Evolutionary conservation across 2,329 filamentous ascomycete genomes (phyloP).

Genomic region (Xylaria sp.): DNA sequence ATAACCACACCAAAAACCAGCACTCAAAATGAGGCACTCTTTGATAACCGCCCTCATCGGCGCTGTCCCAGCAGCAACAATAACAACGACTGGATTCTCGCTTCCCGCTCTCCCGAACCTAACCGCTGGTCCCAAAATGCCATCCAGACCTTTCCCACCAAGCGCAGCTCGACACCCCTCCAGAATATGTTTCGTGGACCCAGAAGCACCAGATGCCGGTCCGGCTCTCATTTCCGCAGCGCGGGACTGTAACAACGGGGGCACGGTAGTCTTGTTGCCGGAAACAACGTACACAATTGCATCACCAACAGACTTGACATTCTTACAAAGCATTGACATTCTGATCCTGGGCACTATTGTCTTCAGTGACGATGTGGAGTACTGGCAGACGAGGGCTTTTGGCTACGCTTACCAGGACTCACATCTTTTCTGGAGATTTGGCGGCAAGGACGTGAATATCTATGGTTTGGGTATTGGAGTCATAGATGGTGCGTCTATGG

Average conservation of each 20-base stretch:
- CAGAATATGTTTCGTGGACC: conserved; percentile 23
- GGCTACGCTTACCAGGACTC: conserved; percentile 68
- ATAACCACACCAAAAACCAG: background rate
- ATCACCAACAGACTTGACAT: conserved; percentile 66
- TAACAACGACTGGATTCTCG: background rate
- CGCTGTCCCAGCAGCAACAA: background rate
- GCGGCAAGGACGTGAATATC: conserved; percentile 69
- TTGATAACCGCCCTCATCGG: background rate
- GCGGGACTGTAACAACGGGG: conserved; percentile 56
- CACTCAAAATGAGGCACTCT: conserved; percentile 1
- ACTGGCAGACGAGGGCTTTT: conserved; percentile 70
- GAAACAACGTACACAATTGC: conserved; percentile 63
- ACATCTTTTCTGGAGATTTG: conserved; percentile 70
- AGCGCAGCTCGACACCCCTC: conserved; percentile 17
- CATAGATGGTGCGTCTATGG: conserved; percentile 41
- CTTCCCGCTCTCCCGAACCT: conserved; percentile 11
- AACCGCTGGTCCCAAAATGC: conserved; percentile 11
- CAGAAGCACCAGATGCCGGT: conserved; percentile 11
- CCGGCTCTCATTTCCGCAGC: conserved; percentile 23
- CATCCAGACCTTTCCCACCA: background rate
- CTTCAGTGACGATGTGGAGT: conserved; percentile 69
- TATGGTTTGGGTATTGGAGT: conserved; percentile 52
- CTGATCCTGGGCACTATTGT: conserved; percentile 46
- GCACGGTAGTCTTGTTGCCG: conserved; percentile 61
- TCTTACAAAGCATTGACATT: conserved; percentile 65